Percentiles rank a stretch among this genome's conserved stretches.
These are phyloP conservation scores for Amaranthus tricolor DNA, from an alignment of 179 eudicot species.

Conservation along the genomic window DNA sequence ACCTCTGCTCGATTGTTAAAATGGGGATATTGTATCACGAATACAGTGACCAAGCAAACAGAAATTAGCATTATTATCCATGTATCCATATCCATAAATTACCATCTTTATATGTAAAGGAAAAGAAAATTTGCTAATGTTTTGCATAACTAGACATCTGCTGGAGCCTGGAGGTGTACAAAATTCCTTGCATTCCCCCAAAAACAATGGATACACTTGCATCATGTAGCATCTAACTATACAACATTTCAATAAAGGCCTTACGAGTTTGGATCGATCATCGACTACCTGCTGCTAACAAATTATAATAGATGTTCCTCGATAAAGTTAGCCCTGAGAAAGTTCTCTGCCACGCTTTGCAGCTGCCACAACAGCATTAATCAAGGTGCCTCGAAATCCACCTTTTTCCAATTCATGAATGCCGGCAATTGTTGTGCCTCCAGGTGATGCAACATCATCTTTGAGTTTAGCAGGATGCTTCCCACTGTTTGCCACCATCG, in stretches of 20 bases:
- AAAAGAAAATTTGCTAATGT: not conserved
- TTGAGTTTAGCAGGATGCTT: slow-evolving; percentile 97
- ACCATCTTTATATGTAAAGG: not conserved
- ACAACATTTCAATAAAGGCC: no score
- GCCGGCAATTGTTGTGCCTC: slow-evolving; percentile 92
- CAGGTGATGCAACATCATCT: slow-evolving; percentile 92
- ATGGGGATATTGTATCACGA: no score
- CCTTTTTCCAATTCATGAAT: slow-evolving; percentile 92
- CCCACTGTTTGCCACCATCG: slow-evolving; percentile 65
- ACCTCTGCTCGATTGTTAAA: no score
- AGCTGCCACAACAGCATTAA: slow-evolving; percentile 97
- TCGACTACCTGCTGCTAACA: not conserved
- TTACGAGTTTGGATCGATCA: no score
- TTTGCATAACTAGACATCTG: not conserved
- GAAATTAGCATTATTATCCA: no score
- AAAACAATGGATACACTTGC: not conserved
- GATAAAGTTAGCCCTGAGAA: slow-evolving; percentile 41
- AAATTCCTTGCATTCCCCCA: not conserved
- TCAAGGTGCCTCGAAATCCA: slow-evolving; percentile 79
- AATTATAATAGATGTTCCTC: not conserved
- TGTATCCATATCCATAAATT: no score
- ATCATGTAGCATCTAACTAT: not conserved
- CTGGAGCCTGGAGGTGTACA: not conserved
- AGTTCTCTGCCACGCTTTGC: slow-evolving; percentile 67
- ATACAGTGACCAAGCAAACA: no score